Conservation (phyloP, 2,329 filamentous ascomycete genomes). For the Nectriaceae sp. region DNA sequence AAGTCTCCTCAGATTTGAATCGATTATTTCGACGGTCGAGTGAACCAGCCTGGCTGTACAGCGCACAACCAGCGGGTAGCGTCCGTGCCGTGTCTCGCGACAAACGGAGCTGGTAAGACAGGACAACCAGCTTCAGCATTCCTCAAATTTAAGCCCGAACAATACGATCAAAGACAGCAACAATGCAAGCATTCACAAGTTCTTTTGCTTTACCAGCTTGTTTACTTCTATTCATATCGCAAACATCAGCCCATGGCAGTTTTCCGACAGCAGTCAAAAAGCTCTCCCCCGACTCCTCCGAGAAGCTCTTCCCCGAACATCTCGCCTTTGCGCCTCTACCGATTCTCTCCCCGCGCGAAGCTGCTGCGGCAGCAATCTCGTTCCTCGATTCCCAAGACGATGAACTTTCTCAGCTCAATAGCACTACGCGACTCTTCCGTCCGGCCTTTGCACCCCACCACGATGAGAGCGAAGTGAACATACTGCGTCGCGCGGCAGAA, state of each 20-base stretch:
- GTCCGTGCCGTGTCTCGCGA: background rate
- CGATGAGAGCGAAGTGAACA: conserved; percentile 22
- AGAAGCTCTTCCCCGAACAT: conserved; percentile 75
- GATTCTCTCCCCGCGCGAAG: conserved; percentile 28
- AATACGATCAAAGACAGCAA: background rate
- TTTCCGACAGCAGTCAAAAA: conserved; percentile 68
- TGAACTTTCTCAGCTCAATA: conserved; percentile 14
- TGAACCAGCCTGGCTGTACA: background rate
- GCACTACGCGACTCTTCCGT: conserved; percentile 36
- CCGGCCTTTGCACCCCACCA: conserved; percentile 55
- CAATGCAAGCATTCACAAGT: background rate
- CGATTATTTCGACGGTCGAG: background rate
- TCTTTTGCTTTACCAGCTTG: conserved; percentile 37
- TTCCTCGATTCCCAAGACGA: conserved; percentile 31
- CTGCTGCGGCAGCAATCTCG: conserved; percentile 33
- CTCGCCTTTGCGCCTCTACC: conserved; percentile 48
- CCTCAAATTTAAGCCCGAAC: background rate
- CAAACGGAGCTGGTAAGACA: background rate
- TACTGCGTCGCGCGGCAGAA: conserved; percentile 47
- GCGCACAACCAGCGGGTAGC: background rate
- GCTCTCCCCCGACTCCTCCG: conserved; percentile 68
- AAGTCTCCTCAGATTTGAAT: background rate
- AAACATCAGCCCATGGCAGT: conserved; percentile 34
- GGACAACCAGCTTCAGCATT: background rate
- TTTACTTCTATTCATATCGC: conserved; percentile 47